Base-by-base conservation (phyloP, 1,284 basidiomycete species). In the Fomitopsis schrenkii region DNA sequence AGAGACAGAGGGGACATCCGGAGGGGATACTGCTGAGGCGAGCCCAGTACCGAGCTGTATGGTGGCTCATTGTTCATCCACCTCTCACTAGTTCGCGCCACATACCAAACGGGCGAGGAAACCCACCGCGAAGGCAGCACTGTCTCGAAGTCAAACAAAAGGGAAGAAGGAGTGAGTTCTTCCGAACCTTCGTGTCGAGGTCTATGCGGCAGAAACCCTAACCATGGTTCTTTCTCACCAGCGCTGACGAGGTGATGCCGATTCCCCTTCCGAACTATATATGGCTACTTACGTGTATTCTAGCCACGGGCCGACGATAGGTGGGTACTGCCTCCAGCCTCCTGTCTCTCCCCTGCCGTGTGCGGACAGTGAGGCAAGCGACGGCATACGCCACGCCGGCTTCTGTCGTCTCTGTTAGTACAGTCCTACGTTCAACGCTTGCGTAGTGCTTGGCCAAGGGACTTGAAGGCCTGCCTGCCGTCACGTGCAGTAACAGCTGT, bases 51-150 rank as follows among this genome's bases (percentile, higher is more conserved):
- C 8, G 30, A n/a, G 50, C 33, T 33, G 33, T n/a, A 22, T 19
- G 8, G 10, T 17, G 28, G n/a, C 14, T 42, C 28, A 36, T 33
- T 17, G 5, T 33, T 38, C 22, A 46, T 28, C 33, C 33, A 4
- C 19, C n/a, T 35, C 4, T 26, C 35, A 5, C n/a, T 48, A 69
- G 67, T 54, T 50, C 12, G 60, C 44, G 22, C 64, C 65, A 12
- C 48, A 56, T 1, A 10, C 63, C 12, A 71, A 69, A 64, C 69
- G 72, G 46, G 55, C 62, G 0, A 68, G 63, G 58, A 63, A 64
- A 36, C 46, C 64, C 3, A 28, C 69, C 3, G 69, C 71, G 30
- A 79, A 72, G 60, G 45, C 67, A 28, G 48, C 69, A n/a, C 42
- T 70, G 17, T 60, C 67, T n/a, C 75, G 70, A 65, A 61, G 58